Base-by-base conservation (phyloP, 2,329 filamentous ascomycete genomes). In the Sporothrix sp. region DNA sequence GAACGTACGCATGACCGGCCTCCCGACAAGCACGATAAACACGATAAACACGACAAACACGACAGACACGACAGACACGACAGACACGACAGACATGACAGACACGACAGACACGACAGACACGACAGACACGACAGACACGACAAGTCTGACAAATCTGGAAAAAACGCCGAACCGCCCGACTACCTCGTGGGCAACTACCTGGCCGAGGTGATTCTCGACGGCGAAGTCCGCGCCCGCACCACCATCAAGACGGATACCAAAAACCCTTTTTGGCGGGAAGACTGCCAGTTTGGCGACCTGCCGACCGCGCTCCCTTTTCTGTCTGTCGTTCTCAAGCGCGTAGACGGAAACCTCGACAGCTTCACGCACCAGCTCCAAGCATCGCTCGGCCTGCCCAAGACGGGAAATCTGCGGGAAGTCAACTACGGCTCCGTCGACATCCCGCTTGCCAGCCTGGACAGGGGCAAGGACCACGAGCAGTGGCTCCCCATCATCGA, bases 401-500 rank as follows among this genome's bases (percentile, higher is more conserved):
- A 70, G 56, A 65, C 66, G 0, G 56, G 66, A 4, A 69, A 68
- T 42, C 59, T 73, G 11, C 68, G 69, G 3, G 80, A 83, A 58
- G 62, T 74, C 13, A 61, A 78, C 2, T 80, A 76, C 56, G 87
- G 87, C 2, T 79, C 82, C 46, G 84, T 95, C n/a, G 87, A 95
- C 58, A 79, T 96, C 27, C 78, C 82, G 18, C 71, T 96, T 7
- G 84, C 90, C 52, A 84, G 89, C 55, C 66, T 95, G 14, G 86
- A 91, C 33, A 75, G 79, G 0, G 84, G 82, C 14, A 84, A 84
- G 60, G 85, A 91, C 52, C 76, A 83, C 30, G 91, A 97, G 65
- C 84, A 89, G 60, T 96, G 90, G 91, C 85, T 88, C 71, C 84
- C 83, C 14, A 79, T 95, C 20, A 68, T 83, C 44, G 87, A 95